Evolutionary conservation across 2,329 filamentous ascomycete species (phyloP), one percentile per base, ranked within the genome.

Genomic region (Fusarium nematophilum): DNA sequence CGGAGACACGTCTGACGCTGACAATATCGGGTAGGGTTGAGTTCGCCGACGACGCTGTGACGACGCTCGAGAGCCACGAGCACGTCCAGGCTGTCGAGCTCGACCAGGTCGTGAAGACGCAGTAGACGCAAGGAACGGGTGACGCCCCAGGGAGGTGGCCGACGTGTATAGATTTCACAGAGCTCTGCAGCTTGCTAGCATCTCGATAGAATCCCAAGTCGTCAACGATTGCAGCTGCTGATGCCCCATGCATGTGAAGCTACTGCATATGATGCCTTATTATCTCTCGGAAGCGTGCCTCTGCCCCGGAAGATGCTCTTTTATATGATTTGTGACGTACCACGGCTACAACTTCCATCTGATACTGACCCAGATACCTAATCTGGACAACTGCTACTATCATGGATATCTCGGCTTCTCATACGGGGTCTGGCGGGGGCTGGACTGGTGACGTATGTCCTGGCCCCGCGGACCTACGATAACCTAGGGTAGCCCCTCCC

Each of bases 71-170:
- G 68, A 80, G 78, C 56, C 85, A 90, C 79, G 86, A 91, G 62
- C 83, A 92, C 71, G 81, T 97, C 74, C 83, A 92, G 70, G 69
- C 70, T 37, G 90, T 97, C 54, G 94, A 98, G 83, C 70, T 76
- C 55, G 92, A 97, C 75, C 76, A 81, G 40, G 81, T 85, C 68
- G 86, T 96, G 59, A 87, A 66, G 69, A 95, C 85, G 7, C 89
- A 94, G 82, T 94, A 87, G 74, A 53, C 26, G 13, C 15, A 48
- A 8, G 5, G 27, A 23, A 11, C 25, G 42, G 14, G 14, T 15
- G 31, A 49, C 40, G 14, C 27, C 17, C 7, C 23, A 18, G 18
- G 33, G 52, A 61, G 40, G 53, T 39, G 34, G 26, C 23, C 25
- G 40, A 39, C 11, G 39, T 39, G 40, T 40, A 43, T 57, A 59